Evolutionary conservation across 305 asterid genomes (phyloP), one percentile per base, ranked within the genome.

Genomic region (Ilex paraguariensis): DNA sequence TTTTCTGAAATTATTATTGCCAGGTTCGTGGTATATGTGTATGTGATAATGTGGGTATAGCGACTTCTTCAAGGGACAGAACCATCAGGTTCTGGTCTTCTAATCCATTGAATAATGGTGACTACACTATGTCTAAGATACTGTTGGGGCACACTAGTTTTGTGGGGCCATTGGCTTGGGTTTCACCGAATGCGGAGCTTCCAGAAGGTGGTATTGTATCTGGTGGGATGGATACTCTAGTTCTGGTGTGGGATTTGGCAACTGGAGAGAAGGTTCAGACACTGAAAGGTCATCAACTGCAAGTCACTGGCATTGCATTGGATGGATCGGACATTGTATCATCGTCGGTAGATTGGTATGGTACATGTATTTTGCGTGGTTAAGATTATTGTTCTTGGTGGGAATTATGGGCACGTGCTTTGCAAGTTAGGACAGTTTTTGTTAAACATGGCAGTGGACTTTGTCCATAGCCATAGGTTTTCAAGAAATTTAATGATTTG

Each of bases 11-110:
- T 65, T 68, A 10, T 10, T 66, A 50, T 72, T 50, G 67, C 21
- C 68, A 93, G 97, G 98, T 84, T 75, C 97, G 98, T 57, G 96
- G 97, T 13, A 80, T 93, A 60, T 93, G 99, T 82, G 62, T 87
- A 65, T 93, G 98, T 57, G 95, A 82, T 17, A 64, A 73, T 69
- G 68, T 70, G 58, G 96, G 99, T 52, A 90, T 90, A 66, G 99
- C 95, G 12, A 93, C 99, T 51, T 93, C 99, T 55, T 93, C 99
- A 2, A 90, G 99, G 71, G 97, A 90, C 70, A 75, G 69, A 70
- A 93, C 99, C 8, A 69, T 93, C 67, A 78, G 96, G 74, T 84
- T 82, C 63, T 93, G 99, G 99, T 81, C 86, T 45, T 59, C 77
- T 33, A 90, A 86, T 66, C 84, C 73, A 61, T 74, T 86, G 13